A percentile compares a stretch with the other conserved stretches of the same genome.
phyloP scores from a whole-genome alignment of 176 grass and related monocot genomes.

The Eleusine coracana region DNA sequence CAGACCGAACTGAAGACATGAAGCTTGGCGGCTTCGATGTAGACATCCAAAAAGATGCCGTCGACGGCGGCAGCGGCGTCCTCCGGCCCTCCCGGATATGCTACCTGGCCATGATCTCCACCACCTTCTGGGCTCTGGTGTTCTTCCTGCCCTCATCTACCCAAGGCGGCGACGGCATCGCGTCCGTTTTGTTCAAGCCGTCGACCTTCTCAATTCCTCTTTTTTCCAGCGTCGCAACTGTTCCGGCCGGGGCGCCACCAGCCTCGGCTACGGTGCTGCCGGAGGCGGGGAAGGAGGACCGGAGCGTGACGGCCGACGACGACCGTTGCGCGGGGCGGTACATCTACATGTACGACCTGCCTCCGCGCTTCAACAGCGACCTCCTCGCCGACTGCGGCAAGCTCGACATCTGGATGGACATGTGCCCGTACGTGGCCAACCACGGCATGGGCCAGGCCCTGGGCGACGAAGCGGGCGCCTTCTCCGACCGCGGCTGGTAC shows the following conservation, averaged over 20 bases:
- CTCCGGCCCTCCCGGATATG: conserved; percentile 34
- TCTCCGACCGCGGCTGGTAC: conserved; percentile 49
- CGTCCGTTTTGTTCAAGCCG: conserved; percentile 15
- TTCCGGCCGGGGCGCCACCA: not conserved
- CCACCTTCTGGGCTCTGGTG: conserved; percentile 25
- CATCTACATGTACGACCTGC: conserved; percentile 66
- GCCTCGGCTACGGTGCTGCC: not conserved
- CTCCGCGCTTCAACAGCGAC: conserved; percentile 58
- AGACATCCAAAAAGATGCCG: not conserved
- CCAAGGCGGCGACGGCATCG: not conserved
- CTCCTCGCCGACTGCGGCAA: conserved; percentile 40
- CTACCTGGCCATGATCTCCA: conserved; percentile 12
- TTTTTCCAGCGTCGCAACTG: not conserved
- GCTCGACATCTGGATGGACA: conserved; percentile 27
- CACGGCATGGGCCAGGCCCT: conserved; percentile 43
- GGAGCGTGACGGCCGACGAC: not conserved
- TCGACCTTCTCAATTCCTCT: conserved; percentile 13
- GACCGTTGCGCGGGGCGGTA: conserved; percentile 48
- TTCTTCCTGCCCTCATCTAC: not conserved
- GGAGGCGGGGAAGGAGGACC: not conserved
- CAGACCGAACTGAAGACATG: not conserved
- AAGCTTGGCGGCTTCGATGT: not conserved
- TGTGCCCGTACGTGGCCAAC: conserved; percentile 55
- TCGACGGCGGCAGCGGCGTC: not conserved
- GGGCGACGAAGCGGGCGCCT: conserved; percentile 32